Evolutionary conservation across 2,329 filamentous ascomycete genomes (phyloP), one percentile per base, ranked within the genome.

Genomic region (Cladosporium sp.): DNA sequence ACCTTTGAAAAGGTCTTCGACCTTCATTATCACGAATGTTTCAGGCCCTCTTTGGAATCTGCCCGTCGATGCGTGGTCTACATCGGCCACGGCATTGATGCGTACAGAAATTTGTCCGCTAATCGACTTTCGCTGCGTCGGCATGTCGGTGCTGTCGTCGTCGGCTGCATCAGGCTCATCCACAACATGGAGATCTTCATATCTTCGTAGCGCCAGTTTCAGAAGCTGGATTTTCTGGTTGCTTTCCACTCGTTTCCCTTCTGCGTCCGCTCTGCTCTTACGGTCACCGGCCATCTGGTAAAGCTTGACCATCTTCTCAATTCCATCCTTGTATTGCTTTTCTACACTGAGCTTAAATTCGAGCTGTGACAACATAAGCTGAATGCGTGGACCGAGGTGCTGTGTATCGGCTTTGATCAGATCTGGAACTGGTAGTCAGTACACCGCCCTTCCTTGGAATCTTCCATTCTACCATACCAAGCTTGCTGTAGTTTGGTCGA

Each of bases 291-390:
- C 94, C 83, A 97, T 94, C 71, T 94, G 87, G 71, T 99, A 99
- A 35, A 99, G 80, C 72, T 94, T 91, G 47, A 97, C 90, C 94
- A 99, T 97, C 79, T 99, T 99, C 75, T 99, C 94, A 66, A 99
- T 94, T 61, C 94, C 94, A 70, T 96, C 95, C 64, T 97, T 91
- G 75, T 99, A 99, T 76, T 99, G 94, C 72, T 97, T 96, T 74
- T 99, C 94, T 25, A 99, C 94, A 65, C 94, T 96, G 61, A 99
- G 83, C 78, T 99, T 99, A 80, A 99, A 99, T 75, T 97, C 91
- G 62, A 99, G 87, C 74, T 99, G 94, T 48, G 94, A 96, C 70
- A 99, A 80, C 94, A 99, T 99, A 69, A 97, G 89, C 78, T 99
- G 94, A 69, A 99, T 99, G 65, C 95, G 91, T 60, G 94, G 93